Evolutionary conservation across 192 early-diverging fungal genomes (phyloP).

Genomic region (Coemansia aciculifera): DNA sequence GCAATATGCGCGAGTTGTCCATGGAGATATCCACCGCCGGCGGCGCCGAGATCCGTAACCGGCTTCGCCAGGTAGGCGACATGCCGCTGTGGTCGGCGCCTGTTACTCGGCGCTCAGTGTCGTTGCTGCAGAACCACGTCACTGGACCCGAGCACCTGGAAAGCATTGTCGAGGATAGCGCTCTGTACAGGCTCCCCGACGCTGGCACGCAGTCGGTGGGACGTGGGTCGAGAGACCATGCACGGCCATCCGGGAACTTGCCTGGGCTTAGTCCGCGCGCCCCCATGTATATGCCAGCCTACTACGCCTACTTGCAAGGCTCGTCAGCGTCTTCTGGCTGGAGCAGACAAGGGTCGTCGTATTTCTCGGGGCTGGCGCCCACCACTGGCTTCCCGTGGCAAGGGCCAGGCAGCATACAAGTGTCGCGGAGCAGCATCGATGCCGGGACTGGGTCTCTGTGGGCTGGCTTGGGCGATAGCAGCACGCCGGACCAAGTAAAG

Average conservation of each 20-base stretch:
- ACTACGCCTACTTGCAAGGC: constrained; percentile 23
- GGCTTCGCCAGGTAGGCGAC: constrained; percentile 24
- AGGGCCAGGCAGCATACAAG: constrained; percentile 10
- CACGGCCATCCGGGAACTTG: background rate
- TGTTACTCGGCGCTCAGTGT: constrained; percentile 38
- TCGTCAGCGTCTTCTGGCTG: constrained; percentile 14
- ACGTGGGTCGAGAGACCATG: constrained; percentile 17
- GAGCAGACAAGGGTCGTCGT: constrained; percentile 42
- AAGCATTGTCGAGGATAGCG: constrained; percentile 46
- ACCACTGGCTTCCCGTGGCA: constrained; percentile 21
- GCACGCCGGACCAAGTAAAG: background rate
- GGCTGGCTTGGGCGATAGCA: background rate
- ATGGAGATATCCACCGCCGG: constrained; percentile 23
- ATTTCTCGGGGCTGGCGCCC: constrained; percentile 17
- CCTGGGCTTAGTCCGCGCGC: constrained; percentile 17
- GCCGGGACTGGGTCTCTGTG: background rate
- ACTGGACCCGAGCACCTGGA: constrained; percentile 28
- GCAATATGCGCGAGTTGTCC: constrained; percentile 37
- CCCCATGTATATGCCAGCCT: constrained; percentile 31
- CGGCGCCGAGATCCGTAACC: constrained; percentile 26
- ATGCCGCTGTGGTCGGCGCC: constrained; percentile 40
- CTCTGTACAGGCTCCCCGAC: constrained; percentile 5
- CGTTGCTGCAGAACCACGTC: constrained; percentile 34
- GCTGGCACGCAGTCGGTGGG: background rate
- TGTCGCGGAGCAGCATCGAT: constrained; percentile 39